phyloP scores from a whole-genome alignment of 2,329 filamentous ascomycete species.

The Aspergillus persii region DNA sequence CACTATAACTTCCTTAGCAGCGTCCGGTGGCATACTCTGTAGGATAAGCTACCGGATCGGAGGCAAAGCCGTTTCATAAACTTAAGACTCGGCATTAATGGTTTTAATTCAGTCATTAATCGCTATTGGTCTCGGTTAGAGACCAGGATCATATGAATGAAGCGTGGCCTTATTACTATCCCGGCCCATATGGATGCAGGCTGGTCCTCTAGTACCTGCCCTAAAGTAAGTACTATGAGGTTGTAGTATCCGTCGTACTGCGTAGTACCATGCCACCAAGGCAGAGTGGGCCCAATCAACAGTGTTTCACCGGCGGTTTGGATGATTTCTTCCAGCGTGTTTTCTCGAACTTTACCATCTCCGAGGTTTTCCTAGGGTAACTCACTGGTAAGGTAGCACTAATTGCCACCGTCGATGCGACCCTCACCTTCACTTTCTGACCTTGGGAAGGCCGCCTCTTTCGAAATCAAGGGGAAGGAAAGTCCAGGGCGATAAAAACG shows the following conservation, averaged over 20 bases:
- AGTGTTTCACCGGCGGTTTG: conserved; percentile 16
- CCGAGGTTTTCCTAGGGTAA: neutral
- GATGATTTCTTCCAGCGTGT: conserved; percentile 5
- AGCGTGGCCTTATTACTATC: neutral
- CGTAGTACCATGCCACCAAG: conserved; percentile 15
- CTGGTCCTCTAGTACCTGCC: neutral
- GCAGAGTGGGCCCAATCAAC: conserved; percentile 12
- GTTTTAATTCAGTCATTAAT: neutral
- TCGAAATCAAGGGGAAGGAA: neutral
- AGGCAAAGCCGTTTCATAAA: neutral
- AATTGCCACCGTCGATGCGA: neutral
- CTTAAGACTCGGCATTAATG: neutral
- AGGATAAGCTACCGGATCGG: conserved; percentile 10
- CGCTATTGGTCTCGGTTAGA: neutral
- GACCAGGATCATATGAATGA: conserved; percentile 10
- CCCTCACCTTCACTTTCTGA: neutral
- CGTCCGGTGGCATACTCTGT: conserved; percentile 7
- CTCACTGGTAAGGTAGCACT: neutral
- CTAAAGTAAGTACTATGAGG: conserved; percentile 2
- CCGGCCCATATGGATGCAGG: neutral
- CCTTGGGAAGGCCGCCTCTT: neutral
- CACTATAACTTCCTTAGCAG: neutral
- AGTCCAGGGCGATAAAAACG: conserved; percentile 7
- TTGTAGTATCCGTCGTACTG: conserved; percentile 8
- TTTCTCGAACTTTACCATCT: conserved; percentile 8